Base-by-base conservation (phyloP, 495 filamentous ascomycete genomes). In the Penicillium dipodomyicola region DNA sequence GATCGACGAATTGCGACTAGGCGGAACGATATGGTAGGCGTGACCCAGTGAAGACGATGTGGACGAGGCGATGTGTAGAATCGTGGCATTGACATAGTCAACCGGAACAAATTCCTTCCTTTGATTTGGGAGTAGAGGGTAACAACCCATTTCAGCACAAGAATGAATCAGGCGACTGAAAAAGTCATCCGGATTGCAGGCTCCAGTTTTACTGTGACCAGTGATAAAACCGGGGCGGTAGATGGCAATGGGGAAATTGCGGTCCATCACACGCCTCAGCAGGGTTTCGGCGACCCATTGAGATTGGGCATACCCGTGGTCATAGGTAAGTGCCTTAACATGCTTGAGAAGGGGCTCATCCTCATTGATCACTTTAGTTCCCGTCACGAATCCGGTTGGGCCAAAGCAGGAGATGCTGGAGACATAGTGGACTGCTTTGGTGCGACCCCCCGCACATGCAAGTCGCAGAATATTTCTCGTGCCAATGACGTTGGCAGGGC, bases 221-320 rank as follows among this genome's bases (percentile, higher is more conserved):
- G 59, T 52, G 11, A 67, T 48, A 30, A 66, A 66, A 1, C 67
- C 65, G 3, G 59, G 65, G 0, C 67, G 65, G 20, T 67, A 62
- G 20, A 70, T 60, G 27, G 59, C 49, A 2, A 59, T 46, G 0
- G 67, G 67, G 5, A 64, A 49, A 2, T 58, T 57, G 12, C 58
- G 54, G 2, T 52, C 53, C 14, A 54, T 57, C 23, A 60, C 41
- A 11, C 62, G 54, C 20, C 52, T 50, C 17, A 68, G 39, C 27
- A 29, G 30, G 67, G 49, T 10, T 29, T 71, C 65, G 1, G 60
- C 63, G 5, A 64, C 64, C 57, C 57, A 68, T 33, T 71, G 59
- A 44, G 59, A 63, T 29, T 66, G 61, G 1, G 68, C 61, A 37
- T 71, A 71, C 0, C 68, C 68, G 5, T 52, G 44, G 30, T 67